phyloP scores from a whole-genome alignment of 2,329 filamentous ascomycete species.

The Clathrospora elynae region DNA sequence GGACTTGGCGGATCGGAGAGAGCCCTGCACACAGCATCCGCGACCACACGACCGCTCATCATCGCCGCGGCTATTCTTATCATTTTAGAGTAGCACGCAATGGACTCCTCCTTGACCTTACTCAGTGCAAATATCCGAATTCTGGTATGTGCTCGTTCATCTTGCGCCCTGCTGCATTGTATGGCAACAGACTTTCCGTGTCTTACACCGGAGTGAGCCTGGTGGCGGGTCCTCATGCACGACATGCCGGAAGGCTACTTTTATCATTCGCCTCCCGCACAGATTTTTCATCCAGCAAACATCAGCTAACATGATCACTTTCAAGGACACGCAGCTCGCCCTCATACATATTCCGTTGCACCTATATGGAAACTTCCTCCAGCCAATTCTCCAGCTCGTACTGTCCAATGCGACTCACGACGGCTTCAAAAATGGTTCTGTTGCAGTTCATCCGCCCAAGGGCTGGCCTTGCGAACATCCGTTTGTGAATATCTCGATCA shows the following conservation, averaged over 20 bases:
- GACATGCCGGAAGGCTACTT: conserved; percentile 34
- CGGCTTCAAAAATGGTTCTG: conserved; percentile 31
- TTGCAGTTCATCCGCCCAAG: conserved; percentile 43
- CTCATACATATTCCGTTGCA: conserved; percentile 88
- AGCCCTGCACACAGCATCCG: conserved; percentile 37
- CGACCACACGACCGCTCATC: conserved; percentile 37
- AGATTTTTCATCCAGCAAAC: conserved; percentile 26
- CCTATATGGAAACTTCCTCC: conserved; percentile 77
- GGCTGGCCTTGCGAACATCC: conserved; percentile 64
- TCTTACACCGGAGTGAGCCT: conserved; percentile 33
- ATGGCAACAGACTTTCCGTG: conserved; percentile 19
- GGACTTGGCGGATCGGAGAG: conserved; percentile 27
- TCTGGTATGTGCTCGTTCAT: conserved; percentile 49
- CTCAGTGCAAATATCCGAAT: conserved; percentile 57
- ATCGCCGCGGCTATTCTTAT: conserved; percentile 42
- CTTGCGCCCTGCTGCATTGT: conserved; percentile 28
- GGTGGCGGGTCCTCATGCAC: conserved; percentile 35
- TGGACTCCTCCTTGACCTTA: conserved; percentile 54
- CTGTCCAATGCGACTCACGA: conserved; percentile 63
- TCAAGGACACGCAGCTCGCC: conserved; percentile 81
- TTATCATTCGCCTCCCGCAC: conserved; percentile 41
- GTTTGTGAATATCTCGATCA: conserved; percentile 93
- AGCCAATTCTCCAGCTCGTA: conserved; percentile 84
- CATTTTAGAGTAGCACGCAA: conserved; percentile 37
- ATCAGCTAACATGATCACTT: conserved; percentile 45